Evolutionary conservation across 1,284 basidiomycete species (phyloP).

Genomic region (Agroathelia rolfsii): DNA sequence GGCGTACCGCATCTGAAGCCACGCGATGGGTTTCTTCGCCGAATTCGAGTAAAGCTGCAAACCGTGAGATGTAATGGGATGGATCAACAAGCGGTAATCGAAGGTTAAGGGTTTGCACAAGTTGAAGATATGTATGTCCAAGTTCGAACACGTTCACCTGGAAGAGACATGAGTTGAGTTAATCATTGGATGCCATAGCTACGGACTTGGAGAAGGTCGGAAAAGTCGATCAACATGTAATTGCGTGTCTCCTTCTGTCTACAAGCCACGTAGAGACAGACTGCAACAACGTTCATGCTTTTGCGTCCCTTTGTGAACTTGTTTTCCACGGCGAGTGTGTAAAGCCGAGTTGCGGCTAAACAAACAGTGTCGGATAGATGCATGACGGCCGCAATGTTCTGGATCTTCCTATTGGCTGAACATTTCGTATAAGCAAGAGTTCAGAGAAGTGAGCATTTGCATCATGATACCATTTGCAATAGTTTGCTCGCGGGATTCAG

Average conservation of each 20-base stretch:
- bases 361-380: slow-evolving; percentile 74
- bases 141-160: slow-evolving; percentile 98
- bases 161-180: slow-evolving; percentile 4
- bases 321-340: slow-evolving; percentile 90
- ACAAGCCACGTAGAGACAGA: slow-evolving; percentile 93
- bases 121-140: slow-evolving; percentile 91
- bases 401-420: slow-evolving; percentile 73
- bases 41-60: slow-evolving; percentile 94
- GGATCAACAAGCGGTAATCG: slow-evolving; percentile 89
- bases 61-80: slow-evolving; percentile 94
- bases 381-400: slow-evolving; percentile 70
- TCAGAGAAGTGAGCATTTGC: slow-evolving; percentile 4
- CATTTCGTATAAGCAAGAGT: background rate
- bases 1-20: slow-evolving; percentile 87
- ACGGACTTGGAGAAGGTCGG: slow-evolving; percentile 77
- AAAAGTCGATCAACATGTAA: slow-evolving; percentile 99
- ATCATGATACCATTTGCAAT: slow-evolving; percentile 70
- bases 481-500: slow-evolving; percentile 80
- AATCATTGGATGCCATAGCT: background rate
- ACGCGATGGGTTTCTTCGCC: slow-evolving; percentile 90
- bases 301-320: slow-evolving; percentile 91
- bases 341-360: slow-evolving; percentile 79
- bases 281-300: slow-evolving; percentile 88
- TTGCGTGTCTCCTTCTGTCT: slow-evolving; percentile 82
- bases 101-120: slow-evolving; percentile 86